Base-by-base conservation (phyloP, 345 rosid species). In the Lumnitzera littorea region DNA sequence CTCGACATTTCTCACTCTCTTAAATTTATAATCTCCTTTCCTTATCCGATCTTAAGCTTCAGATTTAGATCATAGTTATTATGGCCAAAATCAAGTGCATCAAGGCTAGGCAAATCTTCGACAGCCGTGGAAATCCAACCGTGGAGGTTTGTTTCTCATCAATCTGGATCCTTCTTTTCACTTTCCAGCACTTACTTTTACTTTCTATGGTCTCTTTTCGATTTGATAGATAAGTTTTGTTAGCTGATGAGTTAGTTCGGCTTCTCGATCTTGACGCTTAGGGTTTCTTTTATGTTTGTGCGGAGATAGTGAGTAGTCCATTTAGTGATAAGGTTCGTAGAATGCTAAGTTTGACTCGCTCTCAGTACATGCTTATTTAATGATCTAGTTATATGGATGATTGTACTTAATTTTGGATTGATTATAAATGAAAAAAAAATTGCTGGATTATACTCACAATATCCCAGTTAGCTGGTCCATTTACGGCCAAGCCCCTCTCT, bases 71-170 rank as follows among this genome's bases (percentile, higher is more conserved):
- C 11, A 4, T 36, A 36, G 43, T 36, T 9, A 9, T 58, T 11
- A 86, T 86, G 92, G 85, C 86, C 3, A 79, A 86, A 12, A 91
- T 91, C 67, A 66, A 70, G 67, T 62, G 20, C 64, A 78, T 91
- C 64, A 84, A 84, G 56, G 98, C 96, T 31, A 77, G 98, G 64
- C 98, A 91, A 84, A 91, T 91, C 75, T 91, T 86, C 72, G 96
- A 91, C 77, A 91, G 98, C 86, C 96, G 98, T 75, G 96, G 98
- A 23, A 91, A 91, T 47, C 98, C 98, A 25, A 91, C 98, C 53
- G 98, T 91, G 15, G 98, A 91, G 90, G 96, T 91, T 46, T 51
- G 46, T 53, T 56, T 46, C 56, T 23, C 53, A 14, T 47, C 61
- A 68, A 62, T 66, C 46, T 55, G 50, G 55, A 15, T n/a, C 50